Conservation (phyloP, 2,329 filamentous ascomycete species). For the Colletotrichum lupini region DNA sequence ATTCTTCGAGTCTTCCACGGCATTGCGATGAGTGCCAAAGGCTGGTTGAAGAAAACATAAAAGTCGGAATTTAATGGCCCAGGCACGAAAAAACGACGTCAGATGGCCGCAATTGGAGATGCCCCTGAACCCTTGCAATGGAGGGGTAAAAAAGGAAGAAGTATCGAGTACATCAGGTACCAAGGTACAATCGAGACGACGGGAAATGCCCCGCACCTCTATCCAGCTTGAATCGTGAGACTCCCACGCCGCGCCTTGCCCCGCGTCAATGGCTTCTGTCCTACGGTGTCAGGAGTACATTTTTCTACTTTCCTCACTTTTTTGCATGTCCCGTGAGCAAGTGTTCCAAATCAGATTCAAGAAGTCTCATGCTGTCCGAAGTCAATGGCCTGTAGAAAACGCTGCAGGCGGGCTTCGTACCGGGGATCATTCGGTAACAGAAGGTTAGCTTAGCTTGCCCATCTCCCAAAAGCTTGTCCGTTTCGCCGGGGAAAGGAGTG, state of each 20-base stretch:
- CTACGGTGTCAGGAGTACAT: not conserved
- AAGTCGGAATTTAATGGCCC: not conserved
- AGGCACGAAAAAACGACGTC: slow-evolving; percentile 12
- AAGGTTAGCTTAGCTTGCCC: not conserved
- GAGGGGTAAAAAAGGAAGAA: not conserved
- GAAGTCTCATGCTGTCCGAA: not conserved
- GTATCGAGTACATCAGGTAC: not conserved
- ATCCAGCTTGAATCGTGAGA: slow-evolving; percentile 3
- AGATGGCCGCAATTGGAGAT: slow-evolving; percentile 14
- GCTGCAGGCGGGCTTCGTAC: not conserved
- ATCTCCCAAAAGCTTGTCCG: not conserved
- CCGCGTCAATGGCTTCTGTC: not conserved
- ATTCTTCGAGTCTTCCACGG: not conserved
- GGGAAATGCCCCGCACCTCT: slow-evolving; percentile 12
- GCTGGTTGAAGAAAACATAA: not conserved
- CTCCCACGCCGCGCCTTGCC: not conserved
- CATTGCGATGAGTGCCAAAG: not conserved
- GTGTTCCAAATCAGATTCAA: not conserved
- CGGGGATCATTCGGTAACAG: not conserved
- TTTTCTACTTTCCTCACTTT: not conserved
- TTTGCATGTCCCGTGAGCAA: too few relatives aligned
- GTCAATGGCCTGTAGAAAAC: not conserved
- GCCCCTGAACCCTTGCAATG: not conserved
- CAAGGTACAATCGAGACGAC: not conserved
- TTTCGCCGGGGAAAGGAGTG: not conserved